Percentiles rank a stretch among this genome's conserved stretches.
phyloP scores from a whole-genome alignment of 2,329 filamentous ascomycete species.

The Colletotrichum tamarilloi region DNA sequence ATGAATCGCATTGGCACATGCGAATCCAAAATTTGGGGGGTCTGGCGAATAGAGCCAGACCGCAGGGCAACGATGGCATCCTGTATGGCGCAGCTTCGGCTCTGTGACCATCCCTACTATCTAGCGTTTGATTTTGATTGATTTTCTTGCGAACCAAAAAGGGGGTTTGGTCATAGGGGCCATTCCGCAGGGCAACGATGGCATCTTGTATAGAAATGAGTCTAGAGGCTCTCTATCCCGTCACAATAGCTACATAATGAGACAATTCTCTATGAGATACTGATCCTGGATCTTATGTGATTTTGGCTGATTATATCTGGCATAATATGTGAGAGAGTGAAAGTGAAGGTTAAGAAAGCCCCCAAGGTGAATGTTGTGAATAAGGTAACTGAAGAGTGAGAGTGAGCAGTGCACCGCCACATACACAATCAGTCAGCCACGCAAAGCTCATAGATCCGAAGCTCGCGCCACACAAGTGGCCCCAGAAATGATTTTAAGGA shows the following conservation, averaged over 20 bases:
- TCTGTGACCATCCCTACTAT: conserved; percentile 16
- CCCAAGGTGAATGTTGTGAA: no score
- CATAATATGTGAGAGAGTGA: background rate
- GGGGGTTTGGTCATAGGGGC: conserved; percentile 27
- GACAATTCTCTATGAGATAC: background rate
- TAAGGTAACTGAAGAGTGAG: no score
- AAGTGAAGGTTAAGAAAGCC: background rate
- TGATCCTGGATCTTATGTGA: background rate
- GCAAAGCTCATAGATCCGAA: background rate
- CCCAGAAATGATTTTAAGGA: conserved; percentile 21
- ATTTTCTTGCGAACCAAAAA: background rate
- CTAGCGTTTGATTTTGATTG: conserved; percentile 16
- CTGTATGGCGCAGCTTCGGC: conserved; percentile 21
- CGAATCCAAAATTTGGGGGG: conserved; percentile 10
- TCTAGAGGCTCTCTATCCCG: conserved; percentile 18
- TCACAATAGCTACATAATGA: conserved; percentile 15
- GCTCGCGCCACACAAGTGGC: conserved; percentile 2
- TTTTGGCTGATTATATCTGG: background rate
- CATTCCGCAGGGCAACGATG: conserved; percentile 38
- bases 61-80: conserved; percentile 38
- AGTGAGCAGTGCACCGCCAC: conserved; percentile 8
- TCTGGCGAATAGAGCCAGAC: conserved; percentile 31
- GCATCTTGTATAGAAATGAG: conserved; percentile 35
- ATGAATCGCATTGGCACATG: background rate
- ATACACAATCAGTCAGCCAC: background rate